Percentiles rank a stretch among this genome's conserved stretches.
These are phyloP conservation scores for Calendula officinalis DNA, from an alignment of 129 eudicot species.

Conservation along the genomic window DNA sequence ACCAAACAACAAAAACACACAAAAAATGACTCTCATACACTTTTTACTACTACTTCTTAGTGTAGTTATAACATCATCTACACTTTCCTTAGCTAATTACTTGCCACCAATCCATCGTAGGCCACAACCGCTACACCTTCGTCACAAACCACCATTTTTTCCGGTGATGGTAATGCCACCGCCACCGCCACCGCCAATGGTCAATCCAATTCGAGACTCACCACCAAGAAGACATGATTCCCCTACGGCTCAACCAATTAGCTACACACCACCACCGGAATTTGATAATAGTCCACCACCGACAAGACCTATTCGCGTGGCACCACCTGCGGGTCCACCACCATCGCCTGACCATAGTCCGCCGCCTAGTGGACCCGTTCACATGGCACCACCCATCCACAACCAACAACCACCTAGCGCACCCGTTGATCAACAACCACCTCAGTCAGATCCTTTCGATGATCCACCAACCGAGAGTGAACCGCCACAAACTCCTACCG, in stretches of 20 bases:
- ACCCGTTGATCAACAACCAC: conserved; percentile 5
- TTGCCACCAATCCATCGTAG: conserved; percentile 14
- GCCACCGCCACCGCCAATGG: neutral
- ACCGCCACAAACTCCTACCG: conserved; percentile 7
- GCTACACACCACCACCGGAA: conserved; percentile 8
- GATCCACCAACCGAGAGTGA: conserved; percentile 16
- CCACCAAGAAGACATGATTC: conserved; percentile 13
- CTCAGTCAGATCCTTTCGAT: conserved; percentile 4
- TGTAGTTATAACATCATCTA: conserved; percentile 25
- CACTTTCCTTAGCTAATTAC: conserved; percentile 25
- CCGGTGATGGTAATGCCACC: conserved; percentile 20
- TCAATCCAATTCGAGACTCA: neutral
- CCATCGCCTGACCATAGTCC: neutral
- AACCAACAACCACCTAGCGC: neutral
- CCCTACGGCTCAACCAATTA: neutral
- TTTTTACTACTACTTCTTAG: conserved; percentile 21
- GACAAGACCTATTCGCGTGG: neutral
- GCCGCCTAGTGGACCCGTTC: conserved; percentile 2
- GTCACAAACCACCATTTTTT: conserved; percentile 13
- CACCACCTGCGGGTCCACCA: neutral
- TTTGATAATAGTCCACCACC: conserved; percentile 11
- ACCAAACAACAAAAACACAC: conserved; percentile 19
- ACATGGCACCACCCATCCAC: conserved; percentile 4
- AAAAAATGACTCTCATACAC: conserved; percentile 31
- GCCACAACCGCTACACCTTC: conserved; percentile 2